Percentiles rank a stretch among this genome's conserved stretches.
phyloP scores from a whole-genome alignment of 495 filamentous ascomycete species.

The Penicillium desertorum region DNA sequence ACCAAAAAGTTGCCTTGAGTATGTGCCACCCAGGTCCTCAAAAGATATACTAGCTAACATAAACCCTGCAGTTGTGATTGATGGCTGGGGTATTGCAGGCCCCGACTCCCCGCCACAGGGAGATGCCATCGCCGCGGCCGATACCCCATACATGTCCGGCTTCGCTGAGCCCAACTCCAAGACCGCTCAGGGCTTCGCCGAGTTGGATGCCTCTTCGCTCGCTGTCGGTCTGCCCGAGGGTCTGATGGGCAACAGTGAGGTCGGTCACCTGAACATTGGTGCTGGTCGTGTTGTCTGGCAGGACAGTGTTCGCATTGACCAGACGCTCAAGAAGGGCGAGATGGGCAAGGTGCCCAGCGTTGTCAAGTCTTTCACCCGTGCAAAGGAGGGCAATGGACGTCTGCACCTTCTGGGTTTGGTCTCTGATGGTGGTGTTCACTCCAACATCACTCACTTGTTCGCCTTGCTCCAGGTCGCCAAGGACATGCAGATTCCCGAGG shows the following conservation, averaged over 20 bases:
- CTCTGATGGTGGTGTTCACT: slow-evolving; percentile 94
- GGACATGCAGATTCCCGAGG: slow-evolving; percentile 78
- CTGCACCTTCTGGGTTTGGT: slow-evolving; percentile 88
- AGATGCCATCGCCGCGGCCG: slow-evolving; percentile 89
- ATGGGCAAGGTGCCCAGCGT: slow-evolving; percentile 76
- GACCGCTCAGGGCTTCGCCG: slow-evolving; percentile 73
- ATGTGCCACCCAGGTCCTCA: slow-evolving; percentile 37
- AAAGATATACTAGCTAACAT: slow-evolving; percentile 22
- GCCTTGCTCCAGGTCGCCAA: slow-evolving; percentile 85
- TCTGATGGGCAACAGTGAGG: slow-evolving; percentile 98
- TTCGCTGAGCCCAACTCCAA: slow-evolving; percentile 62
- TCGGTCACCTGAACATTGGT: slow-evolving; percentile 97
- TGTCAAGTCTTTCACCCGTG: slow-evolving; percentile 71
- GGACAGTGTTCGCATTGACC: slow-evolving; percentile 97
- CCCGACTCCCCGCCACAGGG: slow-evolving; percentile 75
- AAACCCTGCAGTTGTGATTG: slow-evolving; percentile 76
- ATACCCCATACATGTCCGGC: slow-evolving; percentile 88
- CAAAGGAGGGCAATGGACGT: slow-evolving; percentile 85
- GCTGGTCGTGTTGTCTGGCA: slow-evolving; percentile 98
- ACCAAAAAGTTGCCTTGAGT: slow-evolving; percentile 94
- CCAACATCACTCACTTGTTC: slow-evolving; percentile 89
- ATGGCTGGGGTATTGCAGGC: slow-evolving; percentile 92
- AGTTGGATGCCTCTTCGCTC: slow-evolving; percentile 92
- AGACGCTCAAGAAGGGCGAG: slow-evolving; percentile 86
- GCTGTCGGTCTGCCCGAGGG: slow-evolving; percentile 95